phyloP scores from a whole-genome alignment of 345 rosid species.

The Arabidopsis thaliana region TAIR10.1 NC_003071.7:19306501-19307000 shows the following conservation, averaged over 20 bases:
- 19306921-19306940: background rate
- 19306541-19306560: conserved; percentile 31
- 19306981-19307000: background rate
- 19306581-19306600: conserved; percentile 37
- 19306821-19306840: conserved; percentile 11
- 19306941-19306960: background rate
- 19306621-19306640: conserved; percentile 38
- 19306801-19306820: conserved; percentile 13
- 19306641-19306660: conserved; percentile 59
- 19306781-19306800: background rate
- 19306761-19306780: background rate
- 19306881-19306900: background rate
- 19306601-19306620: conserved; percentile 45
- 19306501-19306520: conserved; percentile 7
- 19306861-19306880: conserved; percentile 10
- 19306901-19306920: background rate
- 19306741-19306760: conserved; percentile 29
- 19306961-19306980: background rate
- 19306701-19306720: conserved; percentile 45
- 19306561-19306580: conserved; percentile 34
- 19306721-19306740: conserved; percentile 40
- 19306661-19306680: conserved; percentile 49
- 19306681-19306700: conserved; percentile 52
- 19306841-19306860: conserved; percentile 38
- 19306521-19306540: conserved; percentile 20